Conservation (phyloP, 441 rosid genomes). For the Croton laevigatus region DNA sequence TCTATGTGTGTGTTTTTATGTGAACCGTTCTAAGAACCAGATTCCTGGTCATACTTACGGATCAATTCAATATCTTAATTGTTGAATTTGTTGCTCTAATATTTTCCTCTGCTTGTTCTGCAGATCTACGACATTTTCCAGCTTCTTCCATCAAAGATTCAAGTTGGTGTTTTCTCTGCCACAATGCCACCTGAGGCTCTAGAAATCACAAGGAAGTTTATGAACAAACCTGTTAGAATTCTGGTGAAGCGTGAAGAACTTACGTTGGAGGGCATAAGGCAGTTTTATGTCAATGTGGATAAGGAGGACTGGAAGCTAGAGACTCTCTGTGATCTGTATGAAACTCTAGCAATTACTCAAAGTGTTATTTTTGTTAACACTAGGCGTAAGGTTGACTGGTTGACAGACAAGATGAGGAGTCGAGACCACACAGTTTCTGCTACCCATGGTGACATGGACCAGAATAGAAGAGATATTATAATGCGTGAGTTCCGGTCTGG, state of each 20-base stretch:
- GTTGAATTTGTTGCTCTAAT: background rate
- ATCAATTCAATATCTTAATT: background rate
- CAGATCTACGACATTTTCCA: slow-evolving; percentile 70
- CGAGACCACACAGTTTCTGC: slow-evolving; percentile 45
- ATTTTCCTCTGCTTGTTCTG: background rate
- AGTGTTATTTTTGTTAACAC: slow-evolving; percentile 69
- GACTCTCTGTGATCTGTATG: slow-evolving; percentile 68
- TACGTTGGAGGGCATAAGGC: slow-evolving; percentile 66
- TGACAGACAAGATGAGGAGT: slow-evolving; percentile 60
- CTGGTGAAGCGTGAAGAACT: slow-evolving; percentile 68
- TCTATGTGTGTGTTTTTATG: background rate
- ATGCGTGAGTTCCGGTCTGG: slow-evolving; percentile 70
- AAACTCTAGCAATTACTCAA: slow-evolving; percentile 61
- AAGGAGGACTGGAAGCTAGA: slow-evolving; percentile 80
- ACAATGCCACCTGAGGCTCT: slow-evolving; percentile 74
- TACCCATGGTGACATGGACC: slow-evolving; percentile 54
- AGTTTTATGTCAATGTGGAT: slow-evolving; percentile 61
- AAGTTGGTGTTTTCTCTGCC: slow-evolving; percentile 64
- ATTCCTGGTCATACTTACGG: background rate
- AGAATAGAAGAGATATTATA: slow-evolving; percentile 61
- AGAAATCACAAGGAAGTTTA: slow-evolving; percentile 72
- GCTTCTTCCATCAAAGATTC: slow-evolving; percentile 54
- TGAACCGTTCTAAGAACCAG: background rate
- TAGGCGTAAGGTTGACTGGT: slow-evolving; percentile 70
- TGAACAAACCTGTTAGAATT: slow-evolving; percentile 67